Percentiles rank a stretch among this genome's conserved stretches.
phyloP scores from a whole-genome alignment of 2,329 filamentous ascomycete genomes.

The Coccinonectria pachysandricola region DNA sequence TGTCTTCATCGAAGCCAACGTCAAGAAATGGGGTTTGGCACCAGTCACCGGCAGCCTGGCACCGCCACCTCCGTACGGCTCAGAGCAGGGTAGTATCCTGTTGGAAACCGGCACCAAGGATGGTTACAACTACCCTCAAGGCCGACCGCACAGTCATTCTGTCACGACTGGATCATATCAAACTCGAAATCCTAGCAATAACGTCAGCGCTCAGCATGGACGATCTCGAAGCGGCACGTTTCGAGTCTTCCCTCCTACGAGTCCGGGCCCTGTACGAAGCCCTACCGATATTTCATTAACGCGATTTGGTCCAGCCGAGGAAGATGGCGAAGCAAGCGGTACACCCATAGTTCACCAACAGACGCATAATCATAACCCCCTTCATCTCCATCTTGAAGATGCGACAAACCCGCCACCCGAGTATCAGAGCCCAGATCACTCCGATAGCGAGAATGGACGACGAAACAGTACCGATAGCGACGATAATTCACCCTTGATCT shows the following conservation, averaged over 20 bases:
- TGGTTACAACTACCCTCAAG: slow-evolving; percentile 36
- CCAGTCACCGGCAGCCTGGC: slow-evolving; percentile 93
- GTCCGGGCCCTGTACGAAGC: slow-evolving; percentile 79
- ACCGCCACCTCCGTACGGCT: slow-evolving; percentile 91
- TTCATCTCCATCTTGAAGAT: slow-evolving; percentile 38
- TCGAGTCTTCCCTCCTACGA: slow-evolving; percentile 64
- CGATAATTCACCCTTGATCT: slow-evolving; percentile 43
- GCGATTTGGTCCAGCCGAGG: slow-evolving; percentile 63
- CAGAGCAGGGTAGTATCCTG: slow-evolving; percentile 91
- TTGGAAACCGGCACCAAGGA: slow-evolving; percentile 72
- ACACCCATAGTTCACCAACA: slow-evolving; percentile 15
- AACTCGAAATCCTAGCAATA: slow-evolving; percentile 33
- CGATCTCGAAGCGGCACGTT: slow-evolving; percentile 71
- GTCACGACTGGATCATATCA: slow-evolving; percentile 25
- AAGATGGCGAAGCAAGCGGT: slow-evolving; percentile 51
- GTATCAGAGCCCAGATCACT: slow-evolving; percentile 56
- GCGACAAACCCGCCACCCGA: slow-evolving; percentile 57
- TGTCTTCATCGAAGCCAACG: slow-evolving; percentile 97
- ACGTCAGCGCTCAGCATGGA: slow-evolving; percentile 53
- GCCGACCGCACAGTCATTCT: slow-evolving; percentile 38
- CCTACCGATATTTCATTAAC: slow-evolving; percentile 94
- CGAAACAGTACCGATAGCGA: slow-evolving; percentile 50
- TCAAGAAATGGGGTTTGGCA: slow-evolving; percentile 98
- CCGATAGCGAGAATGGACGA: slow-evolving; percentile 47
- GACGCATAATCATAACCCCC: slow-evolving; percentile 26